Conservation (phyloP, 805 yeast genomes). For the Kuraishia floccosa region DNA sequence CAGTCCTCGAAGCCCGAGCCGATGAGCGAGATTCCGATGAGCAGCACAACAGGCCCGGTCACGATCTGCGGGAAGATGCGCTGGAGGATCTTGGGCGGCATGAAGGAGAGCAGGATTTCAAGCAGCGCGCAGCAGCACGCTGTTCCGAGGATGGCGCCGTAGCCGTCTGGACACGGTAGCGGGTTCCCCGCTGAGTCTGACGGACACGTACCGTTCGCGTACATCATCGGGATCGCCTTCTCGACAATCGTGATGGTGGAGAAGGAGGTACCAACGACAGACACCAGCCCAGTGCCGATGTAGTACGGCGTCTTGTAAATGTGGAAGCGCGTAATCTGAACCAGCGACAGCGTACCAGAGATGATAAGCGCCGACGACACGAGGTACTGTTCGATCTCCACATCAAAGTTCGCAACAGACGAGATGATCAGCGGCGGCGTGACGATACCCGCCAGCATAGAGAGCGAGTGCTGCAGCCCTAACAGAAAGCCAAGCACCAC, state of each 20-base stretch:
- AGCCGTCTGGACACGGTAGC: conserved; percentile 82
- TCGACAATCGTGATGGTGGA: conserved; percentile 76
- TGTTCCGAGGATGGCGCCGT: conserved; percentile 79
- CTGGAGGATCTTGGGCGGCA: conserved; percentile 64
- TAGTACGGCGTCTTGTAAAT: conserved; percentile 64
- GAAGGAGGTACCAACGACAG: conserved; percentile 88
- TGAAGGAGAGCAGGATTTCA: conserved; percentile 62
- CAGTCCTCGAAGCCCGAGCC: conserved; percentile 72
- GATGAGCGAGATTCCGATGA: conserved; percentile 67
- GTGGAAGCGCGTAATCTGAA: conserved; percentile 77
- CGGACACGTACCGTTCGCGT: conserved; percentile 58
- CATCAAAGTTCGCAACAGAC: conserved; percentile 43
- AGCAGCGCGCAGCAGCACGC: conserved; percentile 68
- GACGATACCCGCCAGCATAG: conserved; percentile 89
- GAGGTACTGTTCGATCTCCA: conserved; percentile 41
- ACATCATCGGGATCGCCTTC: conserved; percentile 75
- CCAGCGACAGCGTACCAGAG: conserved; percentile 55
- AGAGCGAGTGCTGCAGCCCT: conserved; percentile 79
- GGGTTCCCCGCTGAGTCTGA: conserved; percentile 47
- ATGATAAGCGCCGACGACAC: conserved; percentile 66
- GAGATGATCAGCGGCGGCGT: conserved; percentile 76
- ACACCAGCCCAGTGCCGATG: conserved; percentile 79
- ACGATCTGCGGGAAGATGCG: conserved; percentile 80
- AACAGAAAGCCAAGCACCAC: conserved; percentile 62
- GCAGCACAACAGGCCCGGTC: conserved; percentile 85